These are phyloP conservation scores for Hondaea fermentalgiana DNA, from an alignment of 108 stramenopile species.

Conservation along the genomic window DNA sequence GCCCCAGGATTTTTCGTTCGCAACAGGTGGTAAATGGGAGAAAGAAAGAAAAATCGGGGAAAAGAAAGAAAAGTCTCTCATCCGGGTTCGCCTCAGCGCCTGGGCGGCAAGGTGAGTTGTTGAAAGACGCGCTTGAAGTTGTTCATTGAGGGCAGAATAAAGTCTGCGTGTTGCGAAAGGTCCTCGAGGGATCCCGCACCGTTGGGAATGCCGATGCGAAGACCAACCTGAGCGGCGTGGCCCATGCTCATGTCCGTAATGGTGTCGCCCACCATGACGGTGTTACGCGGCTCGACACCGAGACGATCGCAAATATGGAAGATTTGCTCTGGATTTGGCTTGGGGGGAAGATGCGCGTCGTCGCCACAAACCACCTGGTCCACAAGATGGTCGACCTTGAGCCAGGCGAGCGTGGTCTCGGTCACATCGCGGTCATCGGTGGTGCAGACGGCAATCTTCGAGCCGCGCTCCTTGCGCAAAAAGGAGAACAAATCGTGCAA, in stretches of 20 bases:
- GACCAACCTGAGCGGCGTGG: background rate
- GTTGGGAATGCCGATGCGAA: constrained; percentile 3
- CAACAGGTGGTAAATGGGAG: too few relatives aligned
- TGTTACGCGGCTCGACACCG: background rate
- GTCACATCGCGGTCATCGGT: background rate
- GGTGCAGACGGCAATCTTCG: constrained; percentile 16
- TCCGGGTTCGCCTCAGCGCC: background rate
- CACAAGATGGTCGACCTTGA: background rate
- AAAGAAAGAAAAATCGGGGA: too few relatives aligned
- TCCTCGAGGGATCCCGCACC: background rate
- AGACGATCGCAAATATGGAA: background rate
- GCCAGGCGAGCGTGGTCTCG: background rate
- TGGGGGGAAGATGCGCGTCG: background rate
- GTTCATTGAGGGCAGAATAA: background rate
- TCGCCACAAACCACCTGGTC: background rate
- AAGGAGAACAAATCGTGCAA: background rate
- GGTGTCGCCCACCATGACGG: constrained; percentile 13
- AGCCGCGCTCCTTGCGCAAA: background rate
- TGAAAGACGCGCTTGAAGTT: constrained; percentile 1
- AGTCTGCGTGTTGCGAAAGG: background rate
- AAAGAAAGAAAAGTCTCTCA: background rate
- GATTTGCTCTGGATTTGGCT: background rate
- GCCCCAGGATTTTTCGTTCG: too few relatives aligned
- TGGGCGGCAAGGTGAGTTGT: background rate
- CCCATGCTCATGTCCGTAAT: constrained; percentile 15